Base-by-base conservation (phyloP, 2,329 filamentous ascomycete species). In the Venturia effusa region DNA sequence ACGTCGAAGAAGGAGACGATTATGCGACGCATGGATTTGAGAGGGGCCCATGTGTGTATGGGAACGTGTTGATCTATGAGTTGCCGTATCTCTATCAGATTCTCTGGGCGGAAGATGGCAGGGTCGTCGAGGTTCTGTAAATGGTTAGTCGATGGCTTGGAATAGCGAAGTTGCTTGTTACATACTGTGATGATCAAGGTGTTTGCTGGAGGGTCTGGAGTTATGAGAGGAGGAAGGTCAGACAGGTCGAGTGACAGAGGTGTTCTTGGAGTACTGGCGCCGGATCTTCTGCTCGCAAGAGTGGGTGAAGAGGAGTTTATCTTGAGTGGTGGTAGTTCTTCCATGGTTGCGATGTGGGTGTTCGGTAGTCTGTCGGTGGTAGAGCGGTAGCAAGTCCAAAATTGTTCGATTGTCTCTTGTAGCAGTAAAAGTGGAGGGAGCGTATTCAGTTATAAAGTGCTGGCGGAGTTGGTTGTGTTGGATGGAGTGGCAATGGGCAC, bases 1-100 rank as follows among this genome's bases (percentile, higher is more conserved):
- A 83, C 80, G 66, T 85, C 84, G 75, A 83, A 87, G 80, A 94
- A 93, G 68, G 88, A 90, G 66, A 89, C 84, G 69, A 93, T 81
- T 71, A 94, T 91, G 73, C 90, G 87, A 67, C 87, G 84, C 81
- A 94, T 91, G 7, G 88, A 92, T 74, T 90, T 90, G 67, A 94
- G 83, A 0, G 90, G 90, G 13, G 88, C 84, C 82, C 89, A 94
- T 65, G 87, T 85, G 76, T 90, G 87, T 67, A 93, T 85, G 61
- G 85, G 81, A 2, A 88, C 88, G n/a, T 86, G 84, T 61, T 83
- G 75, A 70, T 83, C 79, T 74, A 94, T 86, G 65, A 90, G 84
- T 63, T 86, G 81, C 72, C 86, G 87, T 70, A 93, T 89, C 66
- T 83, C 85, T 70, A 88, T 83, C 65, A 93, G 81, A 75, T 90